Base-by-base conservation (phyloP, 495 filamentous ascomycete genomes). In the Xylaria cubensis region DNA sequence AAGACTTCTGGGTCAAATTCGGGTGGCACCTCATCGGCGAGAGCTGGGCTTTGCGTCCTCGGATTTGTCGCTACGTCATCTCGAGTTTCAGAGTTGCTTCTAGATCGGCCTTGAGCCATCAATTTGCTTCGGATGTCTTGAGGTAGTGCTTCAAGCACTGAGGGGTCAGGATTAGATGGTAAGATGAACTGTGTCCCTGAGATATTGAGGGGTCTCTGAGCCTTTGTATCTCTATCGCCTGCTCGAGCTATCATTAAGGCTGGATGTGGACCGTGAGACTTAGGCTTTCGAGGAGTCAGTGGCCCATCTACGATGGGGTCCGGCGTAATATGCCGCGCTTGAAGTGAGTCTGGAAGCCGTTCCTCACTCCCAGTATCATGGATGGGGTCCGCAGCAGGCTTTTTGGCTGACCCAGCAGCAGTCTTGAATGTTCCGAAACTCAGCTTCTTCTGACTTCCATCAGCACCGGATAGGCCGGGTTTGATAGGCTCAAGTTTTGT, bases 171-270 rank as follows among this genome's bases (percentile, higher is more conserved):
- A 73, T 94, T 91, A 5, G 90, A 90, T 4, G 94, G 94, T 75
- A 98, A 81, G 71, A 97, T 89, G 78, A 97, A 97, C 78, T 98
- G 94, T 12, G 94, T 95, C 0, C 94, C 94, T 4, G 87, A 80
- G 0, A 92, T 89, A 75, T 98, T 97, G 19, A 97, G 81, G 3
- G 91, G 88, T 63, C 88, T 91, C 39, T 85, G 85, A 71, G 87
- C 83, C 74, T 88, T 88, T 39, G 78, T 80, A 72, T 92, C 90
- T 44, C 84, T 83, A 39, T 89, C 85, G 13, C 85, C 86, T 24
- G 86, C 85, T 74, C 76, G 84, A 12, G 88, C 80, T 66, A 89
- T 81, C 39, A 86, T 84, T 17, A 87, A 84, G n/a, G 84, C 85
- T 24, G 89, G 88, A 70, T 89, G 87, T 4, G 75, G 76, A 17